Conservation (phyloP, 768 basidiomycete genomes). For the Leccinum rimulosum region DNA sequence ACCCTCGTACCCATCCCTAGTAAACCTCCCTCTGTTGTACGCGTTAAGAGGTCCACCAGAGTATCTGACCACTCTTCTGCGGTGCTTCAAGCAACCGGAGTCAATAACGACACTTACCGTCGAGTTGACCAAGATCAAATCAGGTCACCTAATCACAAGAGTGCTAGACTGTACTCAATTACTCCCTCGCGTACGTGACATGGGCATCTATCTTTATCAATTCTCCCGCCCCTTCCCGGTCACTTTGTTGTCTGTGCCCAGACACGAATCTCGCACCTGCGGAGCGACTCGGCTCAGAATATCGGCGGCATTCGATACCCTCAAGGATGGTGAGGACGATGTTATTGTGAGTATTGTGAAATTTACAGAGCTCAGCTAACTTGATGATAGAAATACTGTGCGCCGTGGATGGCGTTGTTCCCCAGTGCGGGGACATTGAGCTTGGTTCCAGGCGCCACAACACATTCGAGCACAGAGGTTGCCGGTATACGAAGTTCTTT, state of each 20-base stretch:
- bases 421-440: neutral
- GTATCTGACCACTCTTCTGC: neutral
- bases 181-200: neutral
- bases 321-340: no score
- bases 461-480: neutral
- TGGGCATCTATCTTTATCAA: neutral
- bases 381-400: neutral
- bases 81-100: neutral
- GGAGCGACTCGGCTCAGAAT: neutral
- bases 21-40: neutral
- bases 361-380: no score
- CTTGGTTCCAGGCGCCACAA: neutral
- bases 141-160: neutral
- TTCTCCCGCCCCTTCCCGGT: neutral
- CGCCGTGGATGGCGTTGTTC: neutral
- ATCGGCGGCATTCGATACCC: neutral
- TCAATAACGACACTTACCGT: neutral
- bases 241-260: neutral
- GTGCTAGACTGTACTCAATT: neutral
- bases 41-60: neutral
- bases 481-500: neutral
- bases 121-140: neutral
- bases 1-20: no score
- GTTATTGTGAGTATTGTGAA: no score
- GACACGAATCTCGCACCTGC: neutral